Evolutionary conservation across 192 early-diverging fungal species (phyloP).

Genomic region (Lunasporangiospora selenospora): DNA sequence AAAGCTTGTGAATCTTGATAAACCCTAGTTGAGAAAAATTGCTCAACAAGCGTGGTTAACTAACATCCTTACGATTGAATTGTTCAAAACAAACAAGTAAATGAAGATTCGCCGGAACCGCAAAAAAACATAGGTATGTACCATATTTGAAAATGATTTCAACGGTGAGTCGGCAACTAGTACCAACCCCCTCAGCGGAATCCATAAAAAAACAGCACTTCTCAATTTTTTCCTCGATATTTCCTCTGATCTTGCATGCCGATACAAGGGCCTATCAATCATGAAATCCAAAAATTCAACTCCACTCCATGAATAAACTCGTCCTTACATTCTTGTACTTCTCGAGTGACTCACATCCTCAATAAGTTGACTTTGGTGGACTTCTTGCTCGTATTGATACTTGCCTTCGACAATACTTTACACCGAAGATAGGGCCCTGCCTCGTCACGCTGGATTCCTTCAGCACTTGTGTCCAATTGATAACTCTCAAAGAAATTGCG

Average conservation of each 20-base stretch:
- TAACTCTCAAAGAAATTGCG: constrained; percentile 73
- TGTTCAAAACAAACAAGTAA: not conserved
- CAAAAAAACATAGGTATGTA: not conserved
- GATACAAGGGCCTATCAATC: constrained; percentile 42
- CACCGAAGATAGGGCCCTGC: constrained; percentile 33
- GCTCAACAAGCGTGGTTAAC: not conserved
- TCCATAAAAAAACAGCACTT: constrained; percentile 33
- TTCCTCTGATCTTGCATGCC: constrained; percentile 35
- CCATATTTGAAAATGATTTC: constrained; percentile 43
- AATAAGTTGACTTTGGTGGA: too few relatives aligned
- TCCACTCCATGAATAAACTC: too few relatives aligned
- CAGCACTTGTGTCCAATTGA: constrained; percentile 34
- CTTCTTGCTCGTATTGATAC: not conserved
- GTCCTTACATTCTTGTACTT: too few relatives aligned
- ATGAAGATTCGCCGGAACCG: not conserved
- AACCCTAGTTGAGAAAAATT: constrained; percentile 6
- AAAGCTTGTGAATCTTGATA: constrained; percentile 43
- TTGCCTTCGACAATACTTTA: constrained; percentile 31
- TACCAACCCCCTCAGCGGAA: constrained; percentile 36
- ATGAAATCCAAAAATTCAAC: not conserved
- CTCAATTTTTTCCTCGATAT: constrained; percentile 33
- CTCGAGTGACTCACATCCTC: too few relatives aligned
- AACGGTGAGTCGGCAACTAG: constrained; percentile 29
- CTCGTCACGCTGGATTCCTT: constrained; percentile 17
- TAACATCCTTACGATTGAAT: not conserved